These are phyloP conservation scores for Ambrosia trifida DNA, from an alignment of 129 eudicot genomes.

Conservation along the genomic window DNA sequence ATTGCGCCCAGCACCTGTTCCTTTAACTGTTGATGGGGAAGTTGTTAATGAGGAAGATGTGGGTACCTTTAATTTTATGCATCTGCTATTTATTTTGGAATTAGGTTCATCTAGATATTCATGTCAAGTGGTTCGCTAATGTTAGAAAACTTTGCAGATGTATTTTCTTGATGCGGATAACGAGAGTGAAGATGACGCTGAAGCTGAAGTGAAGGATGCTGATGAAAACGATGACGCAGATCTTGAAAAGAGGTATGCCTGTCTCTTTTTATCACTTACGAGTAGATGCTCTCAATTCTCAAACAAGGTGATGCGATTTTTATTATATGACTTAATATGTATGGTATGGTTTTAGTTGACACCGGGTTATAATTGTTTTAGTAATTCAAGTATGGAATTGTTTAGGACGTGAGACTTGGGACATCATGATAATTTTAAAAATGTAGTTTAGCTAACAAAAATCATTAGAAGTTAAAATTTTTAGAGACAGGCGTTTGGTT, in stretches of 20 bases:
- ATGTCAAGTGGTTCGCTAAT: slow-evolving; percentile 9
- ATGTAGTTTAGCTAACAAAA: background rate
- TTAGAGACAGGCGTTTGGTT: background rate
- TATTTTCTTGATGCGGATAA: slow-evolving; percentile 85
- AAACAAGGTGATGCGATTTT: background rate
- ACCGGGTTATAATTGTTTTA: background rate
- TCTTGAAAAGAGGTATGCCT: slow-evolving; percentile 59
- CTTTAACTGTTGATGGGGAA: slow-evolving; percentile 76
- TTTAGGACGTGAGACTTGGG: background rate
- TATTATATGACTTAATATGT: background rate
- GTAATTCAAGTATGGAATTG: background rate
- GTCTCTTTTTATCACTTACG: slow-evolving; percentile 10
- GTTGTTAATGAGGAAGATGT: slow-evolving; percentile 78
- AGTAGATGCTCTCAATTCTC: background rate
- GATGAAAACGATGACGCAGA: slow-evolving; percentile 45
- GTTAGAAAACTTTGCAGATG: slow-evolving; percentile 45
- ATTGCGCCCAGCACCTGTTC: slow-evolving; percentile 83
- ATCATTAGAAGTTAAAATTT: background rate
- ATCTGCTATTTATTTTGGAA: background rate
- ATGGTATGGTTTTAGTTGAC: background rate
- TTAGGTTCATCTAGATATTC: background rate
- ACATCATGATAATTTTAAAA: background rate
- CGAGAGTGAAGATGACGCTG: slow-evolving; percentile 67
- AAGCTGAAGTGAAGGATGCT: slow-evolving; percentile 41
- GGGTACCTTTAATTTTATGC: slow-evolving; percentile 27